Base-by-base conservation (phyloP, 768 basidiomycete species). In the Rhodotorula kratochvilovae region DNA sequence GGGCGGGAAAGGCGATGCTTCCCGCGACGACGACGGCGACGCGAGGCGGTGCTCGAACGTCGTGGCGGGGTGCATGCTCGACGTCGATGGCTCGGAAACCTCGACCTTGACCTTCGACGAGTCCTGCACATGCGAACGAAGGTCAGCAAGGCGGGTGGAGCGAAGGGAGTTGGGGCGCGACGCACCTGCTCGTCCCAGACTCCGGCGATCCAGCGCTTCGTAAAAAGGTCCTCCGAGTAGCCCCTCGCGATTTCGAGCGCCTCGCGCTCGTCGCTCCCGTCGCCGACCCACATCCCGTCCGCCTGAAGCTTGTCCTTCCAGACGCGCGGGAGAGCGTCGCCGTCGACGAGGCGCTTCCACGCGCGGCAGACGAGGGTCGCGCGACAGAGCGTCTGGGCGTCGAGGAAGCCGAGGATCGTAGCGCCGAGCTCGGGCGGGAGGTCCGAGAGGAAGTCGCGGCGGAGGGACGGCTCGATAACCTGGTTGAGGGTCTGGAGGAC, bases 341-440 rank as follows among this genome's bases (percentile, higher is more conserved):
- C 88, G 79, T 97, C 94, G 72, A 97, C 90, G 76, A 92, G 90
- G 19, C 87, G 84, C n/a, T 89, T 84, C 96, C 96, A 99, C 6
- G 63, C 67, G 53, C 68, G 89, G 63, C 90, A 92, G 29, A 99
- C 95, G 45, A 91, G 86, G 25, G 92, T 89, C 17, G 92, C 91
- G 21, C 90, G 88, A 36, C 90, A 89, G 48, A 98, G 86, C 21
- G 90, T 87, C 6, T 87, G 84, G 74, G 89, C 89, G 8, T 92
- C 89, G 45, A 97, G 87, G 79, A 85, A 91, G 75, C 88, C 88
- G 72, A 98, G 85, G 72, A 97, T 86, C 73, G 90, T 89, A 1
- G 93, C 90, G 61, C 91, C 89, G 48, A 99, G 87, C 77, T 99
- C 95, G 45, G 90, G 88, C 10, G 96, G 96, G 17, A 97, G 86